Percentiles rank a stretch among this genome's conserved stretches.
These are phyloP conservation scores for Wallacemonas sp. DNA, from an alignment of 208 protist species.

Conservation along the genomic window DNA sequence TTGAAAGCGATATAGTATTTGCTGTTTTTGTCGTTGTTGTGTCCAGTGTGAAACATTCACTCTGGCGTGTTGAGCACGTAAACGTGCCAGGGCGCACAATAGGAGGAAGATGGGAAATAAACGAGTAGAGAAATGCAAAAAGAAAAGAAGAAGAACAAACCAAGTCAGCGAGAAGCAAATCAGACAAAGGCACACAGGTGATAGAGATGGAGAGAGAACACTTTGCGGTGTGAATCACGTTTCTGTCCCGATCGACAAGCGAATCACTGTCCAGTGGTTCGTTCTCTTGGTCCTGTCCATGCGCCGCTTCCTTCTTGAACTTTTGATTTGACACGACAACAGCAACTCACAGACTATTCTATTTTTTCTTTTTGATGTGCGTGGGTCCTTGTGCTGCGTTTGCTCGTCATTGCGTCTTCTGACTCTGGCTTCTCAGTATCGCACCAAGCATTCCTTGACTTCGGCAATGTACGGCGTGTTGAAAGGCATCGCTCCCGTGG, in stretches of 20 bases:
- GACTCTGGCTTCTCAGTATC: conserved; percentile 39
- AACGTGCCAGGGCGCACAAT: no score
- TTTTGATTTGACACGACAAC: no score
- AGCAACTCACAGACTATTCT: not conserved
- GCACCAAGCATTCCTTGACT: conserved; percentile 44
- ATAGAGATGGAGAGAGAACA: not conserved
- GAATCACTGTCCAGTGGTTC: no score
- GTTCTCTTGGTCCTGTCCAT: no score
- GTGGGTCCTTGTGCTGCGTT: not conserved
- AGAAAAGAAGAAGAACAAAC: conserved; percentile 14
- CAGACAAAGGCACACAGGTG: not conserved
- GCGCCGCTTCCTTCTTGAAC: no score
- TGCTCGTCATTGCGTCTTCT: not conserved
- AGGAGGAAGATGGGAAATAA: not conserved
- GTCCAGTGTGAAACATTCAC: no score
- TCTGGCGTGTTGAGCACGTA: no score
- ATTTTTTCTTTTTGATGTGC: not conserved
- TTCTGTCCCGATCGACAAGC: no score
- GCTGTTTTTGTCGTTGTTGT: no score
- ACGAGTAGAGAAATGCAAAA: conserved; percentile 6
- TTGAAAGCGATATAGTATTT: no score
- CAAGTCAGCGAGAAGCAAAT: no score
- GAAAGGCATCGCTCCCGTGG: conserved; percentile 34
- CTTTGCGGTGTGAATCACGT: no score
- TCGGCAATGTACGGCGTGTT: conserved; percentile 47